Evolutionary conservation across 768 basidiomycete species (phyloP).

Genomic region (Vishniacozyma victoriae): DNA sequence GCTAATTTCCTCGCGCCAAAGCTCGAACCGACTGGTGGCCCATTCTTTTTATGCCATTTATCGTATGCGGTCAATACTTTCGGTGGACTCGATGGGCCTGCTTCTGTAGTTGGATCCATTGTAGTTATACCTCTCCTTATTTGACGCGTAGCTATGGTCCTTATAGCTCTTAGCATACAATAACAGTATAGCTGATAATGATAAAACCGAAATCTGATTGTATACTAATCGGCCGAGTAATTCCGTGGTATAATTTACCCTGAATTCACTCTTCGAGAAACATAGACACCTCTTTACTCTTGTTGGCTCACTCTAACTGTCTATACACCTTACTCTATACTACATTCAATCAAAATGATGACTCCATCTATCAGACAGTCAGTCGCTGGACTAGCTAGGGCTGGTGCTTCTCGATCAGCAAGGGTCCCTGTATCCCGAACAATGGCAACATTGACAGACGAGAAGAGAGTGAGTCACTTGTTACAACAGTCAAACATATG

Average conservation of each 20-base stretch:
- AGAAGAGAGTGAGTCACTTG: conserved; percentile 27
- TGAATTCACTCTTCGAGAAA: too few species aligned
- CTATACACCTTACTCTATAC: not conserved
- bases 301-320: too few species aligned
- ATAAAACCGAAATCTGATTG: too few species aligned
- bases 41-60: conserved; percentile 39
- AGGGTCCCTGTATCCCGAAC: conserved; percentile 14
- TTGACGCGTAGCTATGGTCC: too few species aligned
- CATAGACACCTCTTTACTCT: too few species aligned
- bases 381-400: not conserved
- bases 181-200: too few species aligned
- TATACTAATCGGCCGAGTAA: too few species aligned
- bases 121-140: too few species aligned
- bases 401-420: not conserved
- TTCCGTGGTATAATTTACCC: too few species aligned
- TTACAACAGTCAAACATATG: not conserved
- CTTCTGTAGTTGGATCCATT: too few species aligned
- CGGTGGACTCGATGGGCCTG: not conserved
- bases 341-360: not conserved
- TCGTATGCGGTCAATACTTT: conserved; percentile 17
- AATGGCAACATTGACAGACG: conserved; percentile 32
- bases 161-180: too few species aligned
- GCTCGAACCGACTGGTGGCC: conserved; percentile 34
- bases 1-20: conserved; percentile 40
- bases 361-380: not conserved